Evolutionary conservation across 2,329 filamentous ascomycete genomes (phyloP).

Genomic region (Calonectria pseudoreteaudii): DNA sequence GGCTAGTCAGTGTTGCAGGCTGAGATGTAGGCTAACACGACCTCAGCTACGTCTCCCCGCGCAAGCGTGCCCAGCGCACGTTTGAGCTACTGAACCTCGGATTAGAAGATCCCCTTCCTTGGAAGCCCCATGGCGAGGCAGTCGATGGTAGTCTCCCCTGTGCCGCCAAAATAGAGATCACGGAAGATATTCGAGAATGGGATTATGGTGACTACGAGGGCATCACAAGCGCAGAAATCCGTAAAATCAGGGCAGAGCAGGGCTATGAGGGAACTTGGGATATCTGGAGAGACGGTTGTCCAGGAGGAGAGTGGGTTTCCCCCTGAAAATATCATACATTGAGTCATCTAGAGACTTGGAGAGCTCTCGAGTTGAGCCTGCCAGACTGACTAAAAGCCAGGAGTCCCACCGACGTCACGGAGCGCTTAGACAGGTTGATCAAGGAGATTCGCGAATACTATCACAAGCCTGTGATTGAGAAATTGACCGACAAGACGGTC

Average conservation of each 20-base stretch:
- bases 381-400: slow-evolving; percentile 51
- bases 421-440: slow-evolving; percentile 81
- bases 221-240: slow-evolving; percentile 78
- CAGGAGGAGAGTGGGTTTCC: slow-evolving; percentile 80
- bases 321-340: slow-evolving; percentile 16
- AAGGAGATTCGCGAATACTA: slow-evolving; percentile 76
- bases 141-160: slow-evolving; percentile 59
- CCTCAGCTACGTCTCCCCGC: slow-evolving; percentile 83
- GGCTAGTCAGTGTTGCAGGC: not conserved
- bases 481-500: slow-evolving; percentile 54
- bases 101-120: slow-evolving; percentile 76
- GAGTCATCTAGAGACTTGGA: not conserved
- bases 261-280: slow-evolving; percentile 76
- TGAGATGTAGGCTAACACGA: slow-evolving; percentile 13
- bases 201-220: slow-evolving; percentile 92
- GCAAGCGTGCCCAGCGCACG: slow-evolving; percentile 86
- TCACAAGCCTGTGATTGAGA: slow-evolving; percentile 72
- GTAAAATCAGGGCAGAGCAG: slow-evolving; percentile 64
- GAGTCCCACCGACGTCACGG: slow-evolving; percentile 78
- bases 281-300: slow-evolving; percentile 91
- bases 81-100: slow-evolving; percentile 87
- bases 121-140: slow-evolving; percentile 64
- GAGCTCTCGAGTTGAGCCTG: not conserved
- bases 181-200: slow-evolving; percentile 84
- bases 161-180: slow-evolving; percentile 72